Evolutionary conservation across 2,329 filamentous ascomycete genomes (phyloP).

Genomic region (Microdochium nivale): DNA sequence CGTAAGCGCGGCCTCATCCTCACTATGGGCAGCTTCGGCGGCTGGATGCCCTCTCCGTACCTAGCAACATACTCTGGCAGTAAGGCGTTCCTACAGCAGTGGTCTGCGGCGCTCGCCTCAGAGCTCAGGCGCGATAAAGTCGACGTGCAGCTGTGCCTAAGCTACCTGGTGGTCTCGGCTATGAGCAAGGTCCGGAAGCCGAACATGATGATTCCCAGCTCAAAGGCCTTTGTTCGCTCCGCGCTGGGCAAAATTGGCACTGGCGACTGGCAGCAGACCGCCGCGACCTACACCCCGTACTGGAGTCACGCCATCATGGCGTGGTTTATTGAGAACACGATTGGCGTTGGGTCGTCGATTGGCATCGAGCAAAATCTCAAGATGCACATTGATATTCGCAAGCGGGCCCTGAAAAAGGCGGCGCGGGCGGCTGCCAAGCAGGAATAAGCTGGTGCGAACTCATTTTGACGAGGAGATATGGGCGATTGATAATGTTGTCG

Average conservation of each 20-base stretch:
- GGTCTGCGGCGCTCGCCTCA: constrained; percentile 77
- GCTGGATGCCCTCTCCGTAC: constrained; percentile 82
- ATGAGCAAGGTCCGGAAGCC: constrained; percentile 93
- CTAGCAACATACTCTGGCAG: constrained; percentile 94
- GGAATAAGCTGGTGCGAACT: constrained; percentile 12
- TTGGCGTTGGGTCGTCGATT: constrained; percentile 38
- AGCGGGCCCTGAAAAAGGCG: constrained; percentile 73
- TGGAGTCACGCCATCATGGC: constrained; percentile 89
- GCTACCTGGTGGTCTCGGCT: constrained; percentile 87
- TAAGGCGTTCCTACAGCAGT: constrained; percentile 97
- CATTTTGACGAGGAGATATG: neutral
- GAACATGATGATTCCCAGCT: constrained; percentile 69
- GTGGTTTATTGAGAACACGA: constrained; percentile 61
- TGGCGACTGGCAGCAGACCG: constrained; percentile 69
- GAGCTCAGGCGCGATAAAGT: constrained; percentile 77
- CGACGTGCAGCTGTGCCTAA: constrained; percentile 83
- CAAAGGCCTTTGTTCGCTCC: constrained; percentile 72
- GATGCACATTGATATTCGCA: constrained; percentile 80
- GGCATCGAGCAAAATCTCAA: constrained; percentile 43
- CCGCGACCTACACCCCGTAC: constrained; percentile 82
- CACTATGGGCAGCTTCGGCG: constrained; percentile 96
- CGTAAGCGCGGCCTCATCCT: constrained; percentile 83
- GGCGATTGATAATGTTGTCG: too few species aligned
- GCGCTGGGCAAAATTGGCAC: constrained; percentile 74
- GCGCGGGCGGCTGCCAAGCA: constrained; percentile 72